Percentiles rank a stretch among this genome's conserved stretches.
Conservation (phyloP, 1,284 basidiomycete genomes). For the Agroathelia rolfsii region DNA sequence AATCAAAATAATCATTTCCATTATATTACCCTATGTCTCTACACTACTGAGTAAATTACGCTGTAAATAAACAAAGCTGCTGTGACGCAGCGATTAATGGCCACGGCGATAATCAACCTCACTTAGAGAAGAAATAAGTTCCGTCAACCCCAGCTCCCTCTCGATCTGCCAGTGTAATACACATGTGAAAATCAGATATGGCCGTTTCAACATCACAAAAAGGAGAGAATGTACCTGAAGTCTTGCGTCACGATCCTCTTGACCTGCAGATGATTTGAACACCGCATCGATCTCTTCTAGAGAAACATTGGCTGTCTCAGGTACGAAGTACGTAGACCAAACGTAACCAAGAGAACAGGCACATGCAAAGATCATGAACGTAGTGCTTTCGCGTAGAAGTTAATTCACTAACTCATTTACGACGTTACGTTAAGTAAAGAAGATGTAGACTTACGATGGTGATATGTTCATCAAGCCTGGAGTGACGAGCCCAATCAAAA, state of each 20-base stretch:
- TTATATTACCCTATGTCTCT: too few relatives aligned
- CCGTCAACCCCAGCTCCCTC: constrained; percentile 25
- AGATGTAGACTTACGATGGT: constrained; percentile 34
- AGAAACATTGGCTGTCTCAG: constrained; percentile 68
- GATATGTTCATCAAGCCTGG: constrained; percentile 61
- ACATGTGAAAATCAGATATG: constrained; percentile 13
- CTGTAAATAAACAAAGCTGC: too few relatives aligned
- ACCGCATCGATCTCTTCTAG: constrained; percentile 69
- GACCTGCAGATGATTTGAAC: constrained; percentile 48
- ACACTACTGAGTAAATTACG: too few relatives aligned
- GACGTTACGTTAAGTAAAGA: constrained; percentile 7
- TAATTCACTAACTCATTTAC: constrained; percentile 1
- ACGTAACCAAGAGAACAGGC: constrained; percentile 57
- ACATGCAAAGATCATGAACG: constrained; percentile 57
- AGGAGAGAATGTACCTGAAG: constrained; percentile 30
- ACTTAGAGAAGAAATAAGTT: too few relatives aligned
- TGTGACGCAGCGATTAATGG: too few relatives aligned
- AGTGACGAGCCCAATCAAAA: constrained; percentile 72
- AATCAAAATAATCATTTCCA: too few relatives aligned
- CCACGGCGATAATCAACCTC: too few relatives aligned
- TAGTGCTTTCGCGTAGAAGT: constrained; percentile 29
- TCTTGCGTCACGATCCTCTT: constrained; percentile 39
- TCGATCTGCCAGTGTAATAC: constrained; percentile 23
- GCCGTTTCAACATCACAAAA: not conserved
- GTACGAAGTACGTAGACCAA: constrained; percentile 60